phyloP scores from a whole-genome alignment of 2,329 filamentous ascomycete species.

The Pyricularia sp. region DNA sequence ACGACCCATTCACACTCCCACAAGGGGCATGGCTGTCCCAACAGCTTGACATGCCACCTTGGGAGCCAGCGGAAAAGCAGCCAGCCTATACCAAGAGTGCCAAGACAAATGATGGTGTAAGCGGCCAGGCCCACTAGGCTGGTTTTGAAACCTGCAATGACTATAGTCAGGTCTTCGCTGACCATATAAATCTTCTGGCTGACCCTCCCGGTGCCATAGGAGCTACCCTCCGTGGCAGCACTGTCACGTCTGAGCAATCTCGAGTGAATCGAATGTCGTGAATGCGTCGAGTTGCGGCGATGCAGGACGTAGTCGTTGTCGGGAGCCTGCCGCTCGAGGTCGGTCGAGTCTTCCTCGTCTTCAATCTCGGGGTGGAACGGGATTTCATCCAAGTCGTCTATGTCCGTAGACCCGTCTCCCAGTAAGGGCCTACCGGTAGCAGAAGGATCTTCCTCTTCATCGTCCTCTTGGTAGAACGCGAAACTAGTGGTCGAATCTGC shows the following conservation, averaged over 20 bases:
- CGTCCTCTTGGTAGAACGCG: conserved; percentile 69
- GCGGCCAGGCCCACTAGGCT: conserved; percentile 53
- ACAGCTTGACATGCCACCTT: conserved; percentile 65
- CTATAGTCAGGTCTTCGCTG: conserved; percentile 88
- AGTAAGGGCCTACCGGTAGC: conserved; percentile 15
- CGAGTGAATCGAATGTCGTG: conserved; percentile 41
- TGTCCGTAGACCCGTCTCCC: conserved; percentile 17
- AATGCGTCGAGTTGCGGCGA: conserved; percentile 50
- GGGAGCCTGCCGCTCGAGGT: conserved; percentile 18
- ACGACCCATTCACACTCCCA: conserved; percentile 80
- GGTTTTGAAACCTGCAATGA: conserved; percentile 81
- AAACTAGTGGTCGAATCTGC: conserved; percentile 83
- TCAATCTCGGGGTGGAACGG: conserved; percentile 21
- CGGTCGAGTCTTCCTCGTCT: conserved; percentile 23
- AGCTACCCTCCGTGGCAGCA: conserved; percentile 52
- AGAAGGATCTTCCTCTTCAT: conserved; percentile 27
- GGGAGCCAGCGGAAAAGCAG: conserved; percentile 84
- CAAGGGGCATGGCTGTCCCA: conserved; percentile 57
- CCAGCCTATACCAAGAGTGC: conserved; percentile 67
- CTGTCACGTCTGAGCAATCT: conserved; percentile 63
- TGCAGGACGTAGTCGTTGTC: conserved; percentile 37
- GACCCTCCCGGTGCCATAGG: conserved; percentile 46
- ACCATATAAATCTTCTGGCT: conserved; percentile 89
- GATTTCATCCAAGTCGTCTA: conserved; percentile 24
- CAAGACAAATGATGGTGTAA: conserved; percentile 58